phyloP scores from a whole-genome alignment of 2,329 filamentous ascomycete species.

The Epichloe brachyelytri region DNA sequence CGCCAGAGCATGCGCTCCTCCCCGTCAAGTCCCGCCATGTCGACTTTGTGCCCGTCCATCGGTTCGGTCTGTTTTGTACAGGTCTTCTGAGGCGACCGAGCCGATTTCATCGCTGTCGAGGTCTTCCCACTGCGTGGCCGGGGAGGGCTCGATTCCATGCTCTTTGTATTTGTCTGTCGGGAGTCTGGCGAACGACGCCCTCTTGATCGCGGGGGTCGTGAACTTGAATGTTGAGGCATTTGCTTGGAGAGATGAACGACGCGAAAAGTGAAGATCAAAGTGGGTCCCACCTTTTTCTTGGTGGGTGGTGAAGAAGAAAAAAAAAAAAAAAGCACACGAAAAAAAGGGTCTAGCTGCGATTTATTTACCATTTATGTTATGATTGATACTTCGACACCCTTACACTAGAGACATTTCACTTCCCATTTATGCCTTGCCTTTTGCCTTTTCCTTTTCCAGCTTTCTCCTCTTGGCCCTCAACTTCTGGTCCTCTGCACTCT shows the following conservation, averaged over 20 bases:
- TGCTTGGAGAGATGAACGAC: too few species aligned
- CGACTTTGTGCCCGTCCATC: slow-evolving; percentile 52
- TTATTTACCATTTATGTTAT: neutral
- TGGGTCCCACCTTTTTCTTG: neutral
- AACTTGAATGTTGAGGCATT: too few species aligned
- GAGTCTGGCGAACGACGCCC: neutral
- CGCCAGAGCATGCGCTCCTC: slow-evolving; percentile 49
- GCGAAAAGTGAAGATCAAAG: neutral
- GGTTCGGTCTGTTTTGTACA: slow-evolving; percentile 49
- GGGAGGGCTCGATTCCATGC: neutral
- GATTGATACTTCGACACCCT: too few species aligned
- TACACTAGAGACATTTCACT: too few species aligned
- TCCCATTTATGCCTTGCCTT: slow-evolving; percentile 23
- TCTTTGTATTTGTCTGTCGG: neutral
- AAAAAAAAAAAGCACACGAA: neutral
- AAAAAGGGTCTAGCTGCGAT: too few species aligned
- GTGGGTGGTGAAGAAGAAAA: neutral
- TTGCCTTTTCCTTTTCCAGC: slow-evolving; percentile 55
- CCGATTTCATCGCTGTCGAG: slow-evolving; percentile 33
- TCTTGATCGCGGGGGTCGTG: too few species aligned
- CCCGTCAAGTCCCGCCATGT: slow-evolving; percentile 54
- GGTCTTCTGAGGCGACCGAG: slow-evolving; percentile 34
- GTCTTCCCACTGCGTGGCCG: slow-evolving; percentile 22
- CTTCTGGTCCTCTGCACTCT: slow-evolving; percentile 79
- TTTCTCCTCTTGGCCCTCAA: slow-evolving; percentile 81